phyloP scores from a whole-genome alignment of 208 protist genomes.

The Leishmania major region DNA sequence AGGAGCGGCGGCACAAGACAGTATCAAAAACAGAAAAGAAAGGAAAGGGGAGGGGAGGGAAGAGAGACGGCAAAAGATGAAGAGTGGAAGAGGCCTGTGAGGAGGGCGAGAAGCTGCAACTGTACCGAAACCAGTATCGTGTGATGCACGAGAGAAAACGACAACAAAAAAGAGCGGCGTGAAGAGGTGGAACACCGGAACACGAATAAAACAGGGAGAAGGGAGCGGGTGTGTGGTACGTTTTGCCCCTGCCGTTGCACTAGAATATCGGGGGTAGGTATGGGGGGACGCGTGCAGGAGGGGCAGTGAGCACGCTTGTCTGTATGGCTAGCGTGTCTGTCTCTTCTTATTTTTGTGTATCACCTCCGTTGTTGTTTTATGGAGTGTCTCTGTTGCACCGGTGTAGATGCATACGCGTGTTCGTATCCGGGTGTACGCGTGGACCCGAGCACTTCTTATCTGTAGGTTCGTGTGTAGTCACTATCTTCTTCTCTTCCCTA shows the following conservation, averaged over 20 bases:
- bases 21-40: not conserved
- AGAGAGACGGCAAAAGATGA: constrained; percentile 1
- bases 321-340: not conserved
- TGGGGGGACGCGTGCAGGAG: not conserved
- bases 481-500: too few relatives aligned
- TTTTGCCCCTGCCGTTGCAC: not conserved
- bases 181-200: not conserved
- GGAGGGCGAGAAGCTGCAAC: not conserved
- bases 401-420: not conserved
- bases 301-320: not conserved
- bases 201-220: not conserved
- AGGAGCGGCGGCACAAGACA: too few relatives aligned
- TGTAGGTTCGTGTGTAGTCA: not conserved
- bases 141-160: not conserved
- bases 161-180: not conserved
- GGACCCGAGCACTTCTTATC: not conserved
- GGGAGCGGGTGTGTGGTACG: not conserved
- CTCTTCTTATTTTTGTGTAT: not conserved
- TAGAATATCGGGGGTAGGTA: not conserved
- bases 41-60: too few relatives aligned
- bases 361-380: not conserved
- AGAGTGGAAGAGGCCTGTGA: not conserved
- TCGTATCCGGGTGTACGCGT: not conserved
- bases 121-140: not conserved
- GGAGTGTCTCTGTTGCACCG: not conserved